Percentiles rank a stretch among this genome's conserved stretches.
Conservation (phyloP, 2,329 filamentous ascomycete species). For the Sclerotinia borealis region DNA sequence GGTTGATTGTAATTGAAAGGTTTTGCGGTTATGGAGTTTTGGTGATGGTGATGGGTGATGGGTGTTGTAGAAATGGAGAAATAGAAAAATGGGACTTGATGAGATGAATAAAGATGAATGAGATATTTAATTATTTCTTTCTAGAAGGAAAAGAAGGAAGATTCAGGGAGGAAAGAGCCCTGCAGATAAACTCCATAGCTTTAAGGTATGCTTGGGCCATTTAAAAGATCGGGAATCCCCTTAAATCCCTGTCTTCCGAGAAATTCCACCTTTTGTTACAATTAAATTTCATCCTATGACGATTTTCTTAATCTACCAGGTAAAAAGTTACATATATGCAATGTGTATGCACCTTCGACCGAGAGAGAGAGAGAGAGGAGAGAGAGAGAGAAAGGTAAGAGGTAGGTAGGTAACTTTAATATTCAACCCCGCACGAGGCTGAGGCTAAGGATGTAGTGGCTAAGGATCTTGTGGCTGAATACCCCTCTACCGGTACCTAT, state of each 20-base stretch:
- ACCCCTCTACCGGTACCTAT: neutral
- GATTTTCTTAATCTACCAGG: neutral
- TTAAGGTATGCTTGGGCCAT: neutral
- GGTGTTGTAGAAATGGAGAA: too few relatives aligned
- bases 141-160: neutral
- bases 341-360: too few relatives aligned
- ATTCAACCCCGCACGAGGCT: neutral
- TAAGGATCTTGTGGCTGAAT: neutral
- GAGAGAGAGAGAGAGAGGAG: too few relatives aligned
- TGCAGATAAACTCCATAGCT: neutral
- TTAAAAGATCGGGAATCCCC: neutral
- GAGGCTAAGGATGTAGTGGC: too few relatives aligned
- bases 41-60: too few relatives aligned
- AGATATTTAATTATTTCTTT: too few relatives aligned
- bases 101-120: too few relatives aligned
- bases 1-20: neutral
- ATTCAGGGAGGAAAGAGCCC: neutral
- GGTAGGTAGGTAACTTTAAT: too few relatives aligned
- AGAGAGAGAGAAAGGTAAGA: too few relatives aligned
- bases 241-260: neutral
- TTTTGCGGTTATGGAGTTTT: too few relatives aligned
- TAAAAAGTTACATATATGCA: too few relatives aligned
- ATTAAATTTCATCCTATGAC: neutral
- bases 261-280: neutral
- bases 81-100: too few relatives aligned